A percentile compares a stretch with the other conserved stretches of the same genome.
Evolutionary conservation across 176 grass and related monocot species (phyloP).

Genomic region (Themeda triandra): DNA sequence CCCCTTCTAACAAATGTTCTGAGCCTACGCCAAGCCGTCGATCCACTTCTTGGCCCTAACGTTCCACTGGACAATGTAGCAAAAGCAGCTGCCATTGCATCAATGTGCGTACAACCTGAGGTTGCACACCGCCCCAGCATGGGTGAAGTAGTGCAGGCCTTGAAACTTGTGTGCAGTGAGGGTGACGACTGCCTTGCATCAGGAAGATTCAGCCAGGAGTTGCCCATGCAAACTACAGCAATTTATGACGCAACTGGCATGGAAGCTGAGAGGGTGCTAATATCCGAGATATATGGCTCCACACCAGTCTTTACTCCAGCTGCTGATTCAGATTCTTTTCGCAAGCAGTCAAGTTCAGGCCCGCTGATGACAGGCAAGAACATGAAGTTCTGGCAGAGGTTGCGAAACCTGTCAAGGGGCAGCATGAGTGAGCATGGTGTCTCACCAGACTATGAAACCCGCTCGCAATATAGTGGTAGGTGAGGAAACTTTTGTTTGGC

Average conservation of each 20-base stretch:
- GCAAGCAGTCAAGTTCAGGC: constrained; percentile 72
- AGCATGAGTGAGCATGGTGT: constrained; percentile 83
- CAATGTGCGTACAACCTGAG: constrained; percentile 96
- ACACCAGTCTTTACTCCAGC: constrained; percentile 50
- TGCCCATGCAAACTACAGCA: constrained; percentile 24
- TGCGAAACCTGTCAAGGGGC: constrained; percentile 61
- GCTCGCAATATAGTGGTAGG: constrained; percentile 39
- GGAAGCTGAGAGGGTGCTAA: constrained; percentile 80
- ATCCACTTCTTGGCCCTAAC: constrained; percentile 59
- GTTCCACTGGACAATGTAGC: constrained; percentile 67
- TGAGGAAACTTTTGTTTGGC: constrained; percentile 19
- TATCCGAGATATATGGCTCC: constrained; percentile 69
- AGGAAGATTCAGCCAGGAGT: constrained; percentile 61
- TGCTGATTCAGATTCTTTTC: constrained; percentile 54
- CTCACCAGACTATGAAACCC: constrained; percentile 56
- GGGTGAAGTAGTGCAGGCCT: constrained; percentile 95
- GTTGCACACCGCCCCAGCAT: constrained; percentile 91
- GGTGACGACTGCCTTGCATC: constrained; percentile 56
- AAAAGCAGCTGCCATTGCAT: constrained; percentile 89
- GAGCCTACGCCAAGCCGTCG: constrained; percentile 56
- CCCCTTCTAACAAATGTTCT: constrained; percentile 79
- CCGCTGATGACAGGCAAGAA: constrained; percentile 63
- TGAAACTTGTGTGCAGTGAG: constrained; percentile 86
- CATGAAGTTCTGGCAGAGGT: constrained; percentile 78
- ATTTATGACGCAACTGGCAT: constrained; percentile 42